Evolutionary conservation across 2,329 filamentous ascomycete genomes (phyloP), one percentile per base, ranked within the genome.

Genomic region (Stagonosporopsis tanaceti): DNA sequence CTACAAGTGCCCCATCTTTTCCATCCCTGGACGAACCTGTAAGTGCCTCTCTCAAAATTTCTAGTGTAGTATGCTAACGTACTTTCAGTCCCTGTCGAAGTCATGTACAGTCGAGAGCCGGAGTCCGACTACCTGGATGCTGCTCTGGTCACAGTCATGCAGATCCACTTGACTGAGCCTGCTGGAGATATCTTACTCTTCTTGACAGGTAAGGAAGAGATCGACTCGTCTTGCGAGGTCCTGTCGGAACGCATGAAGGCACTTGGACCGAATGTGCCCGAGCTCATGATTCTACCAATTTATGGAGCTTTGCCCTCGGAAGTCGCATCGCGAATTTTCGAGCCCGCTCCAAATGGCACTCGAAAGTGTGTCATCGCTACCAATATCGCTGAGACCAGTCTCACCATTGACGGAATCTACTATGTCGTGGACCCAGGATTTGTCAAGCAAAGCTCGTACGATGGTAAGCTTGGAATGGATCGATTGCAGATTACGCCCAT

Each of bases 391-490:
- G 95, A 99, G 74, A 99, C 95, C 0, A 97, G 92, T 52, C 95
- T 99, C 71, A 99, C 95, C 0, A 98, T 99, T 63, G 95, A 99
- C 73, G 91, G 94, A 46, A 97, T 99, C 64, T 97, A 94, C 79
- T 98, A 96, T 72, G 96, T 99, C 17, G 89, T 99, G 15, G 95
- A 99, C 69, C 93, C 95, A 2, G 95, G 95, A 1, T 99, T 98
- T 66, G 94, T 97, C 60, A 99, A 99, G 80, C 93, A 98, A 73
- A 97, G 95, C 66, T 93, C 92, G 1, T 99, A 97, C 73, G 94
- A 99, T 71, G 91, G 94, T 0, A 98, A 98, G 77, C 85, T 98
- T 2, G 95, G 95, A 52, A 99, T 99, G 94, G 95, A 99, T 70
- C 93, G 94, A 3, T 82, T 99, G 22, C 90, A 98, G 27, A 92